Conservation (phyloP, 495 filamentous ascomycete genomes). For the Penicillium cinerascens region DNA sequence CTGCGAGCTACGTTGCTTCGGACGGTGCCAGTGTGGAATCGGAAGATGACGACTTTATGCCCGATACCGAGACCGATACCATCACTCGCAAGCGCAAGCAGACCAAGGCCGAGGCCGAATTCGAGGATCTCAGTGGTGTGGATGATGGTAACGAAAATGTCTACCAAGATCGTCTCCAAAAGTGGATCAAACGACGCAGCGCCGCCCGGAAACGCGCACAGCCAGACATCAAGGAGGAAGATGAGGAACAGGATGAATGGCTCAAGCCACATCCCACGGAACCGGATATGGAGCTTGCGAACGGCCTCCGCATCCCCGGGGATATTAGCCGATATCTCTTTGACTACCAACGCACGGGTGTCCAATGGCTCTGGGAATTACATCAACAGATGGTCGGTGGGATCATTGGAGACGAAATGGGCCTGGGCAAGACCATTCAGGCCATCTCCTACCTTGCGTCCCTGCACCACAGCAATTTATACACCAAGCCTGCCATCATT, state of each 20-base stretch:
- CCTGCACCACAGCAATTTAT: constrained; percentile 81
- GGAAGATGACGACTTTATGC: constrained; percentile 37
- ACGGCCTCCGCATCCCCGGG: constrained; percentile 77
- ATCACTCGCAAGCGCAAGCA: constrained; percentile 40
- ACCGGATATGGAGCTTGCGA: constrained; percentile 66
- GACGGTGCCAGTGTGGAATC: constrained; percentile 29
- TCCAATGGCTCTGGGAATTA: constrained; percentile 95
- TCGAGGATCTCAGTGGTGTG: constrained; percentile 68
- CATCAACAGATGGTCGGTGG: constrained; percentile 86
- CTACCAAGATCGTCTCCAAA: constrained; percentile 71
- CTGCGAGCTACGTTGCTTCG: constrained; percentile 38
- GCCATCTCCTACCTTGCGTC: constrained; percentile 87
- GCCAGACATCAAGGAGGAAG: constrained; percentile 18
- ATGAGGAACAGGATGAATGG: constrained; percentile 63
- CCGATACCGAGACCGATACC: constrained; percentile 28
- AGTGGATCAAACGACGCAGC: constrained; percentile 69
- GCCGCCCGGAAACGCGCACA: constrained; percentile 55
- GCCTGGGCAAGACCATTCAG: constrained; percentile 93
- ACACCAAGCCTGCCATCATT: constrained; percentile 79
- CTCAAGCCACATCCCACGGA: constrained; percentile 77
- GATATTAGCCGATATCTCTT: constrained; percentile 89
- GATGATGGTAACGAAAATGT: constrained; percentile 89
- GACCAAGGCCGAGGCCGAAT: constrained; percentile 40
- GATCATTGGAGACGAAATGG: constrained; percentile 98
- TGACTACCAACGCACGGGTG: constrained; percentile 91